Evolutionary conservation across 2,329 filamentous ascomycete species (phyloP), one percentile per base, ranked within the genome.

Genomic region (Talaromyces marneffei): DNA sequence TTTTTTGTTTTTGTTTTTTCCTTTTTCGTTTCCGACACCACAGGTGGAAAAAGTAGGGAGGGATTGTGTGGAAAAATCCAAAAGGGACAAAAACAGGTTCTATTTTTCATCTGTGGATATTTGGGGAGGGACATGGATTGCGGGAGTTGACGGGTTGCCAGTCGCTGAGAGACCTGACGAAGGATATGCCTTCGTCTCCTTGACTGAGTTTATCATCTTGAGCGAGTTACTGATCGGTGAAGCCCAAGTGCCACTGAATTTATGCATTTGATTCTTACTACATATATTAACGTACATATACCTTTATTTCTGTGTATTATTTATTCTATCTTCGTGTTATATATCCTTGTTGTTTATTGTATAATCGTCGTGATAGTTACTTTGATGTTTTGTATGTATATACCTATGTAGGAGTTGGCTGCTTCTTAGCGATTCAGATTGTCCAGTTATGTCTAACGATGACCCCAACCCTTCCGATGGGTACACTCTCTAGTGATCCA

Each of bases 281-380:
- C 48, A 52, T 52, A 52, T 52, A 33, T 33, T 33, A 52, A 52
- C 46, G 46, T 52, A 52, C 46, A 52, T 52, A 52, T 52, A 33
- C 18, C 35, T 23, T 29, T 18, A 20, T 23, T 35, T 31, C 48
- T 33, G 3, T 52, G 48, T 52, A 29, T 55, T 33, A 27, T n/a
- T 55, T 25, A 40, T 29, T 52, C 18, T 23, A 20, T 35, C 7
- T 14, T 33, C 27, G 12, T 52, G 27, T 52, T 27, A 52, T 33
- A 46, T 33, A 52, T 52, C n/a, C n/a, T 52, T 23, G 23, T 20
- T 52, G 29, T 52, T 8, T 33, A 4, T 35, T 37, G 18, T 46
- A 27, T 46, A 8, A 31, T 52, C 18, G 33, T 33, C 25, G 29
- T 35, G 33, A 18, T 39, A 10, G 10, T 14, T 6, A 29, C 46